Conservation (phyloP, 116 monocot species). For the Dioscorea cayenensis region DNA sequence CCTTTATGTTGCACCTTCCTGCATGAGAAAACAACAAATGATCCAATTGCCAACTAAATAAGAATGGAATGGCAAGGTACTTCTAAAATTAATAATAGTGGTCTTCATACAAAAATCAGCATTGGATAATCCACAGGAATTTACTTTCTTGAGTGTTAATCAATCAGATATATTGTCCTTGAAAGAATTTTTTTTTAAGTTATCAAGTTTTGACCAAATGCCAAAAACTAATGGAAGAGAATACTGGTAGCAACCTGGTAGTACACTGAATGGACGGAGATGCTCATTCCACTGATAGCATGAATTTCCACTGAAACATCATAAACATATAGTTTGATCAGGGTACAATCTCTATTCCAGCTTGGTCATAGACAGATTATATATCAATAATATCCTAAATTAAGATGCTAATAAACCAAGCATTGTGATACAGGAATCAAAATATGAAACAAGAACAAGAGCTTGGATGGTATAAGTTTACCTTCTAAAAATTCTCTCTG, state of each 20-base stretch:
- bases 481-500: constrained; percentile 65
- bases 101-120: no score
- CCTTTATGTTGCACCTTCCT: constrained; percentile 69
- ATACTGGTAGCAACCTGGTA: constrained; percentile 57
- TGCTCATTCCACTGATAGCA: constrained; percentile 20
- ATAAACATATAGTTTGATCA: background rate
- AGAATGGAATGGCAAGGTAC: background rate
- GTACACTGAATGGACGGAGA: constrained; percentile 38
- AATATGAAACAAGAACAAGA: background rate
- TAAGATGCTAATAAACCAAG: background rate
- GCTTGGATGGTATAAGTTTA: constrained; percentile 10
- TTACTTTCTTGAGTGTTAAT: no score
- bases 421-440: background rate
- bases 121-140: no score
- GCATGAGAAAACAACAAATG: constrained; percentile 1
- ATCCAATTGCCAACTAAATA: background rate
- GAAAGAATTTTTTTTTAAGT: no score
- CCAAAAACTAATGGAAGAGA: background rate
- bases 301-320: constrained; percentile 24
- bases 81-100: background rate
- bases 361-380: background rate
- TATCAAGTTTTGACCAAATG: background rate
- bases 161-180: no score
- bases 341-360: background rate
- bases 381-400: background rate